These are phyloP conservation scores for Gyromitra esculenta DNA, from an alignment of 2,329 filamentous ascomycete genomes.

Conservation along the genomic window DNA sequence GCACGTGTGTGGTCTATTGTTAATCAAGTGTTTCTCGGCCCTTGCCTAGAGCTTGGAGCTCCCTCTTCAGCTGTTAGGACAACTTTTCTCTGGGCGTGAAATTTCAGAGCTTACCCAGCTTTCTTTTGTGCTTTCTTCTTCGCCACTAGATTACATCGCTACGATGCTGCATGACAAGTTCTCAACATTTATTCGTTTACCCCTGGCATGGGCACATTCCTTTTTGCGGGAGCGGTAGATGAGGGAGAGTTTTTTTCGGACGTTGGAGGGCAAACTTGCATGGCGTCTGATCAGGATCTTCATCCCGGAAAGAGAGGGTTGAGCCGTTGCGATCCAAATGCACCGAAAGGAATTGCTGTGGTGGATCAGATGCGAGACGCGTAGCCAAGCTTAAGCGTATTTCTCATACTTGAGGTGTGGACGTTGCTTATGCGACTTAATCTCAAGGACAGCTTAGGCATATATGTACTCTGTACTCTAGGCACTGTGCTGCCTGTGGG, in stretches of 20 bases:
- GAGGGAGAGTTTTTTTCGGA: slow-evolving; percentile 1
- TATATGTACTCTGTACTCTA: neutral
- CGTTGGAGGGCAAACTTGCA: neutral
- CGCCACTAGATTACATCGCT: slow-evolving; percentile 6
- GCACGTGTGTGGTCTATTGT: slow-evolving; percentile 29
- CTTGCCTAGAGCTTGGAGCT: slow-evolving; percentile 4
- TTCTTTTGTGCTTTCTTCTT: slow-evolving; percentile 2
- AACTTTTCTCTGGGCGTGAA: neutral
- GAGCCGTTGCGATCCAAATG: slow-evolving; percentile 25
- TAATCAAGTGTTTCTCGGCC: slow-evolving; percentile 20
- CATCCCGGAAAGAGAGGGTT: slow-evolving; percentile 19
- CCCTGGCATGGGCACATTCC: slow-evolving; percentile 25
- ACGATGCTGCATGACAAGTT: slow-evolving; percentile 21
- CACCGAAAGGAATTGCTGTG: neutral
- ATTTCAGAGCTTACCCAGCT: neutral
- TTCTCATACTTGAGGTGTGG: neutral
- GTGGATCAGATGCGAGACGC: neutral
- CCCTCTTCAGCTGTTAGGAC: slow-evolving; percentile 1
- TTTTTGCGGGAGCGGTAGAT: slow-evolving; percentile 49
- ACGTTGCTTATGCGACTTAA: neutral
- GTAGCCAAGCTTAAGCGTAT: neutral
- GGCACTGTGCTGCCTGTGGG: neutral
- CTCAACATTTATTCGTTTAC: slow-evolving; percentile 22
- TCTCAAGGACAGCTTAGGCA: neutral
- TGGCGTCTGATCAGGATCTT: slow-evolving; percentile 25